Conservation (phyloP, 257 asterid species). For the Capsicum baccatum region DNA sequence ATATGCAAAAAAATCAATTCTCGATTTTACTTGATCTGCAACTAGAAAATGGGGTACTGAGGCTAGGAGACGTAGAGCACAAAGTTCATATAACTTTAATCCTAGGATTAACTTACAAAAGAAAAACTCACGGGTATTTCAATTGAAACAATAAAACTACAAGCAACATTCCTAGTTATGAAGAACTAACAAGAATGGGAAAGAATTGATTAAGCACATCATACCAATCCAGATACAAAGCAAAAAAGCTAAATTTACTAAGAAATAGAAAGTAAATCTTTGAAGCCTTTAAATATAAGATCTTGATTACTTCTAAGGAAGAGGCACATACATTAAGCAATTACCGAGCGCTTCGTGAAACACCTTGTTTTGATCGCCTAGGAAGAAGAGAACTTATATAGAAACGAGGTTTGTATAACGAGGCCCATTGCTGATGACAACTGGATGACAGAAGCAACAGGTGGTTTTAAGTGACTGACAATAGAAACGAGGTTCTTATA, state of each 20-base stretch:
- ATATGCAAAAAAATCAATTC: background rate
- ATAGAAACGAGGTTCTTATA: background rate
- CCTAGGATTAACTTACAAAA: background rate
- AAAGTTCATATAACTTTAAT: background rate
- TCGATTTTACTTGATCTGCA: background rate
- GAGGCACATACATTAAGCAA: conserved; percentile 16
- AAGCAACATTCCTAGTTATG: conserved; percentile 8
- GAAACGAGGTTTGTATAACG: background rate
- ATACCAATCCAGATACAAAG: conserved; percentile 10
- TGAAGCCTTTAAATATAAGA: background rate
- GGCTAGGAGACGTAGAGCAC: background rate
- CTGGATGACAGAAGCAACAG: background rate
- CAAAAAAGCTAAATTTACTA: background rate
- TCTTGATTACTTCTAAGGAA: conserved; percentile 8
- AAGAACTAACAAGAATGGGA: conserved; percentile 16
- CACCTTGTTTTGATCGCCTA: conserved; percentile 25
- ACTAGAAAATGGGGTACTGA: background rate
- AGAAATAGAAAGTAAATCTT: conserved; percentile 5
- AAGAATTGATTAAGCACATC: conserved; percentile 24
- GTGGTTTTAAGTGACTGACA: too few relatives aligned
- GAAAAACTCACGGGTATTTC: background rate
- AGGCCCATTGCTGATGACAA: conserved; percentile 19
- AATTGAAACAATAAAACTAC: conserved; percentile 14
- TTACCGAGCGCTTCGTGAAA: background rate
- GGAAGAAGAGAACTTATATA: conserved; percentile 20